These are phyloP conservation scores for Scheffersomyces parashehatae DNA, from an alignment of 1,139 yeast genomes.

Conservation along the genomic window DNA sequence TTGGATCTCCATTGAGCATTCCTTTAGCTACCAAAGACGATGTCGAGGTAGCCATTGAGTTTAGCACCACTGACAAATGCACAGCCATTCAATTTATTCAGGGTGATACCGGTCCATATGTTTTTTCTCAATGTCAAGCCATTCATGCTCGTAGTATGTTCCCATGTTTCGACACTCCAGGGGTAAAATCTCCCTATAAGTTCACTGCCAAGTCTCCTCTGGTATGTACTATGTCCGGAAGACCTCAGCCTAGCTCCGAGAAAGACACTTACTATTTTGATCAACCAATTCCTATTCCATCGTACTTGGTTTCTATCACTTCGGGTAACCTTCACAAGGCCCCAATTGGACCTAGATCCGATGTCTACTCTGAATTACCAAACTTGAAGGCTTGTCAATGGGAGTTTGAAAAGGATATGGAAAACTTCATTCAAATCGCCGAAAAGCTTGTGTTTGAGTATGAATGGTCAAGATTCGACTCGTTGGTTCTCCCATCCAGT, in stretches of 20 bases:
- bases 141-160: conserved; percentile 45
- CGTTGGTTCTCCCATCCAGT: conserved; percentile 33
- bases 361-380: conserved; percentile 31
- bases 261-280: conserved; percentile 21
- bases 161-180: conserved; percentile 48
- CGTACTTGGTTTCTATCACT: conserved; percentile 37
- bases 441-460: conserved; percentile 33
- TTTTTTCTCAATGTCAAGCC: conserved; percentile 46
- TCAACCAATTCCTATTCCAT: conserved; percentile 40
- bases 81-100: conserved; percentile 43
- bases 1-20: conserved; percentile 34
- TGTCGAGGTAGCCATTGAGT: conserved; percentile 20
- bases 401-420: conserved; percentile 42
- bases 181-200: conserved; percentile 33
- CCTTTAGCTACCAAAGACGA: conserved; percentile 9
- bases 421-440: conserved; percentile 33
- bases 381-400: conserved; percentile 29
- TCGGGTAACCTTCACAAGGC: conserved; percentile 32
- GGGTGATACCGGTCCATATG: conserved; percentile 39
- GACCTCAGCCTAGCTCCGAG: conserved; percentile 17
- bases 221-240: conserved; percentile 39
- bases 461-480: conserved; percentile 37
- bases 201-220: conserved; percentile 33
- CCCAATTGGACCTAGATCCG: conserved; percentile 38
- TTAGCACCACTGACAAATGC: conserved; percentile 35